phyloP scores from a whole-genome alignment of 2,329 filamentous ascomycete species.

The Rhynchosporium agropyri region DNA sequence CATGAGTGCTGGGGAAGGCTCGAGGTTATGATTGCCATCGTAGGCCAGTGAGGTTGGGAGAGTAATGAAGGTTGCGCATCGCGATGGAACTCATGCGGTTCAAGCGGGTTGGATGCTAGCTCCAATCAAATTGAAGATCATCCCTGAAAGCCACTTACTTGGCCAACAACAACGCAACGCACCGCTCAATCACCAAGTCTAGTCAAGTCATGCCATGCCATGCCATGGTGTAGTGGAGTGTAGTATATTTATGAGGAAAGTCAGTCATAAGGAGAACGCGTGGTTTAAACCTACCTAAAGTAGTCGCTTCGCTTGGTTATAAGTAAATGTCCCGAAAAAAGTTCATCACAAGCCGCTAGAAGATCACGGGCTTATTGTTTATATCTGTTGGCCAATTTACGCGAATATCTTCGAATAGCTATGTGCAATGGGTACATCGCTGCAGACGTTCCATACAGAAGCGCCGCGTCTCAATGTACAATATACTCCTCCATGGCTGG shows the following conservation, averaged over 20 bases:
- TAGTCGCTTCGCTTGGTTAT: background rate
- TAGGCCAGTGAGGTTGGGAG: conserved; percentile 26
- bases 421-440: too few relatives aligned
- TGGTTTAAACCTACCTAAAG: too few relatives aligned
- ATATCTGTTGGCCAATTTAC: too few relatives aligned
- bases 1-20: conserved; percentile 30
- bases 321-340: background rate
- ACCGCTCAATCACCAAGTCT: background rate
- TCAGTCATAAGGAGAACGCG: background rate
- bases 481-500: background rate
- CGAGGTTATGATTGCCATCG: conserved; percentile 36
- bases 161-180: conserved; percentile 1
- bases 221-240: background rate
- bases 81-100: conserved; percentile 1
- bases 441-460: too few relatives aligned
- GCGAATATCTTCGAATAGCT: too few relatives aligned
- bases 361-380: too few relatives aligned
- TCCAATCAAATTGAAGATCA: background rate
- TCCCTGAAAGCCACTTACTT: background rate
- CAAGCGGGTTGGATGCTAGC: background rate
- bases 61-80: background rate
- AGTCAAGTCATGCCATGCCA: background rate
- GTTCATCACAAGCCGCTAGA: too few relatives aligned
- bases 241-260: background rate
- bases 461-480: too few relatives aligned